Conservation (phyloP, 1,284 basidiomycete genomes). For the Puccinia hordei region DNA sequence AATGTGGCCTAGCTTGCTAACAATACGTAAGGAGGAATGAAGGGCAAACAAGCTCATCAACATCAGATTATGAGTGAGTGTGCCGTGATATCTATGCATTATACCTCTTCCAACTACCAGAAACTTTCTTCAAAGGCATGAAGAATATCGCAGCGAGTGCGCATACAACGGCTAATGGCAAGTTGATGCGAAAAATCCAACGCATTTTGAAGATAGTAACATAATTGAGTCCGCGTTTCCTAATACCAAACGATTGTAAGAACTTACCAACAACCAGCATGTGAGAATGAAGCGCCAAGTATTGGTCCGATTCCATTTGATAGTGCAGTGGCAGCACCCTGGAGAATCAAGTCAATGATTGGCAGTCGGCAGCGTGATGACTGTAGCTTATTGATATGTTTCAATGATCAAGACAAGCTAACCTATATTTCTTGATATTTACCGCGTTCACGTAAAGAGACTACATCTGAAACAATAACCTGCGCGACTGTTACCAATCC, state of each 20-base stretch:
- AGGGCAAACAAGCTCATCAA: neutral
- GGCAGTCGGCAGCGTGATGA: neutral
- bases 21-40: neutral
- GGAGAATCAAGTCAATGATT: constrained; percentile 8
- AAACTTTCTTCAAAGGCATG: constrained; percentile 2
- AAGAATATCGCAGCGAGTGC: constrained; percentile 1
- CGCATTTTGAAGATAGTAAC: neutral
- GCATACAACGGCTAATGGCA: neutral
- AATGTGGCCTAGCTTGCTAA: neutral
- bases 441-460: constrained; percentile 61
- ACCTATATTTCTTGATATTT: constrained; percentile 59
- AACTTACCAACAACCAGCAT: constrained; percentile 52
- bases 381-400: neutral
- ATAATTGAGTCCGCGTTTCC: neutral
- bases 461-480: constrained; percentile 61
- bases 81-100: neutral
- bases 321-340: constrained; percentile 53
- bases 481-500: constrained; percentile 62
- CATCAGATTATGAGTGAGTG: neutral
- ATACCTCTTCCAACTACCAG: constrained; percentile 1
- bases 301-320: constrained; percentile 54
- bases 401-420: constrained; percentile 52
- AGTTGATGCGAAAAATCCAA: neutral
- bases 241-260: too few relatives aligned
- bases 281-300: constrained; percentile 53